Evolutionary conservation across 1,284 basidiomycete species (phyloP), one percentile per base, ranked within the genome.

Genomic region (Ceratobasidium theobromae): DNA sequence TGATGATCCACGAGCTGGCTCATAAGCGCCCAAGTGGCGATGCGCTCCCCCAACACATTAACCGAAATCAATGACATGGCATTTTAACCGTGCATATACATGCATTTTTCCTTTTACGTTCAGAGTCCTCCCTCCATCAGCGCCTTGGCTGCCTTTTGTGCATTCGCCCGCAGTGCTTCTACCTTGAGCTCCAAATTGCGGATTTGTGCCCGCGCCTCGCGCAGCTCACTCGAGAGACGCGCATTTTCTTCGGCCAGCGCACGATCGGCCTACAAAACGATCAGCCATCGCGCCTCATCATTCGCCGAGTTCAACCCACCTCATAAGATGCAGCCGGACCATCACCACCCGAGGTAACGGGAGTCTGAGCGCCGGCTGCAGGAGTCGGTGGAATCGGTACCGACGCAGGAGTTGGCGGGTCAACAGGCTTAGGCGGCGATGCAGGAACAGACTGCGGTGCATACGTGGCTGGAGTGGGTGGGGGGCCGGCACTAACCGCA

Each of bases 171-270:
- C 71, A 89, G 76, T 18, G 81, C 79, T 76, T 93, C 91, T n/a
- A 93, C 83, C 77, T 93, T 88, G 64, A 93, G 74, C 76, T 94
- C 91, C 43, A 94, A 76, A 71, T 87, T 87, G 68, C 91, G 79
- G 65, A 94, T 92, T 77, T 89, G 84, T 75, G 86, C 85, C 48
- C 88, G 82, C 35, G 89, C 86, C 32, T 91, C 89, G 32, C 89
- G 82, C 46, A 93, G 80, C 71, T 91, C 88, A 0, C 76, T 75
- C 23, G 76, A 82, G 65, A 93, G 78, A 5, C 79, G 79, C 1
- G 79, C 78, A 71, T 91, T 91, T 73, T 92, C 87, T 21, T 83
- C 78, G 67, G 76, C 73, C 12, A 85, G 72, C 27, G 69, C 75
- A 0, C 72, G 48, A 18, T 69, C 71, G 70, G 8, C 28, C 60